Conservation (phyloP, 768 basidiomycete species). For the Cantharellus cinnabarinus region DNA sequence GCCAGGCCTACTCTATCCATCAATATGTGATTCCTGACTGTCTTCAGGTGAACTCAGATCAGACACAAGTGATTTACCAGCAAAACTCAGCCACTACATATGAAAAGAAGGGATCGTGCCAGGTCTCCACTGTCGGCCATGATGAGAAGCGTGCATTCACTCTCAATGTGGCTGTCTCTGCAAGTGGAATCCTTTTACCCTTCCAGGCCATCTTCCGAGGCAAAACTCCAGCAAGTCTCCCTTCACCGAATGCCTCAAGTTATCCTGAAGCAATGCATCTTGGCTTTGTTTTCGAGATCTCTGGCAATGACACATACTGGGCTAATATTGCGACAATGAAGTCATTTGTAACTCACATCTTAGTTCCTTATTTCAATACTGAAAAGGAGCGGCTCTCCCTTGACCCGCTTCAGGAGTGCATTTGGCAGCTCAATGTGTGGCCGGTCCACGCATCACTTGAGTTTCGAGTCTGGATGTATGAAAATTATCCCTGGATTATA, state of each 20-base stretch:
- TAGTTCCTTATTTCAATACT: slow-evolving; percentile 4
- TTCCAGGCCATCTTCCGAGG: slow-evolving; percentile 22
- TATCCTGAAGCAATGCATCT: slow-evolving; percentile 1
- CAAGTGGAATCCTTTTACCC: slow-evolving; percentile 17
- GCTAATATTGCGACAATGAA: slow-evolving; percentile 4
- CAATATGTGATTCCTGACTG: slow-evolving; percentile 13
- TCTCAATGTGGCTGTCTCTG: slow-evolving; percentile 17
- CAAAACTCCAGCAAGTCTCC: slow-evolving; percentile 12
- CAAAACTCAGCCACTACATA: slow-evolving; percentile 15
- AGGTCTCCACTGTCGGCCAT: slow-evolving; percentile 18
- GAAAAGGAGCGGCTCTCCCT: background rate
- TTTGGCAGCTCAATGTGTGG: slow-evolving; percentile 9
- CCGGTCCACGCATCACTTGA: slow-evolving; percentile 18
- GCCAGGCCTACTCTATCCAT: slow-evolving; percentile 13
- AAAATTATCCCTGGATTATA: background rate
- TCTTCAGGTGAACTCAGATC: slow-evolving; percentile 20
- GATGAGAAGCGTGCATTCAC: slow-evolving; percentile 28
- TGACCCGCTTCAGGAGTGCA: background rate
- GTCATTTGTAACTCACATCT: background rate
- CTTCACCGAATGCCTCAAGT: slow-evolving; percentile 2
- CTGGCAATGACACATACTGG: slow-evolving; percentile 11
- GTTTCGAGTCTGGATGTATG: background rate
- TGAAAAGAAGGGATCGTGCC: slow-evolving; percentile 15
- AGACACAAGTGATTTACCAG: slow-evolving; percentile 16
- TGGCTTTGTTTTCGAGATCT: slow-evolving; percentile 14